phyloP scores from a whole-genome alignment of 1,284 basidiomycete genomes.

The Tilletiaria anomala region DNA sequence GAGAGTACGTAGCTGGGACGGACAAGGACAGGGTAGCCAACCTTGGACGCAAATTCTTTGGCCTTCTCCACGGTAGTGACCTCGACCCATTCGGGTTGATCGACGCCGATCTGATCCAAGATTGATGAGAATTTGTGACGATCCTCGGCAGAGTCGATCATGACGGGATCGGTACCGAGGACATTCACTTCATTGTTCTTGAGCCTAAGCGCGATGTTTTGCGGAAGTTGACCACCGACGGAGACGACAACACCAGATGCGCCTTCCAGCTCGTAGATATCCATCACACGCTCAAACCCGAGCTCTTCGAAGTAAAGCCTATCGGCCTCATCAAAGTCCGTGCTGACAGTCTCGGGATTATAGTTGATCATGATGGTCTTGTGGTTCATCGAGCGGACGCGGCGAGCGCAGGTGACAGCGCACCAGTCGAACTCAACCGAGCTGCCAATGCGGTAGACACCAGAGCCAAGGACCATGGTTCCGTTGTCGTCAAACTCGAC shows the following conservation, averaged over 20 bases:
- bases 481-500: conserved; percentile 91
- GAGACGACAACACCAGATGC: conserved; percentile 88
- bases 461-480: conserved; percentile 97
- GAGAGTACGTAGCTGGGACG: conserved; percentile 75
- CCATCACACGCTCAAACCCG: conserved; percentile 96
- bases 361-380: conserved; percentile 99
- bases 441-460: conserved; percentile 94
- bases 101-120: conserved; percentile 83
- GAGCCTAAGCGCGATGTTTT: conserved; percentile 93
- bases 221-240: conserved; percentile 68
- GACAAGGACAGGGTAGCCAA: conserved; percentile 44
- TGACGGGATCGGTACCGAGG: conserved; percentile 84
- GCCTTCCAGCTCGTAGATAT: conserved; percentile 93
- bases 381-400: conserved; percentile 77
- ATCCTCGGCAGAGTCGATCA: conserved; percentile 95
- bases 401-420: conserved; percentile 89
- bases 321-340: conserved; percentile 98
- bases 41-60: conserved; percentile 75
- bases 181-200: conserved; percentile 83
- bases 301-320: conserved; percentile 97
- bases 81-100: conserved; percentile 94
- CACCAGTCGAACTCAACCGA: conserved; percentile 99
- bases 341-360: conserved; percentile 98
- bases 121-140: conserved; percentile 97
- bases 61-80: conserved; percentile 76